Conservation (phyloP, 2,329 filamentous ascomycete species). For the Aspergillus aculeatinus region DNA sequence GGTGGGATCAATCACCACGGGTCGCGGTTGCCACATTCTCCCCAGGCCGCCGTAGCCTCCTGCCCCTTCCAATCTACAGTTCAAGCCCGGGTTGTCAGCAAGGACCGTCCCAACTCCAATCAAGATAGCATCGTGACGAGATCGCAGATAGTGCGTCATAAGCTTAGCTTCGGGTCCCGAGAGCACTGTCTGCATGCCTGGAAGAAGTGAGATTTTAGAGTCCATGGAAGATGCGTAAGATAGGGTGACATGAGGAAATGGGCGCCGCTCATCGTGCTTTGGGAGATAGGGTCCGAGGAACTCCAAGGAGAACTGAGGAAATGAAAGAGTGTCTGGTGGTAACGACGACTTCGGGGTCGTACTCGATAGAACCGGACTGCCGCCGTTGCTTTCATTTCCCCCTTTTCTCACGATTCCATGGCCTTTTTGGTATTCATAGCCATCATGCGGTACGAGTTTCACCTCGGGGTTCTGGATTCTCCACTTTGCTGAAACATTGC, state of each 20-base stretch:
- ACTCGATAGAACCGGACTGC: constrained; percentile 10
- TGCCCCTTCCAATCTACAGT: constrained; percentile 69
- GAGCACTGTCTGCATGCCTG: constrained; percentile 76
- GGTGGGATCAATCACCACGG: constrained; percentile 76
- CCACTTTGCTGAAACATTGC: constrained; percentile 51
- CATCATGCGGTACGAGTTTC: constrained; percentile 45
- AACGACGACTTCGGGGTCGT: constrained; percentile 21
- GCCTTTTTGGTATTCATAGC: constrained; percentile 46
- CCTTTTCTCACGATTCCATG: constrained; percentile 41
- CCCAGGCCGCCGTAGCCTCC: constrained; percentile 56
- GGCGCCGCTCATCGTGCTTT: constrained; percentile 29
- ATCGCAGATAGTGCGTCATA: constrained; percentile 90
- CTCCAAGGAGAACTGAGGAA: constrained; percentile 45
- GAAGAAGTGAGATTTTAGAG: constrained; percentile 70
- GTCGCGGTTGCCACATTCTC: constrained; percentile 67
- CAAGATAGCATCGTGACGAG: constrained; percentile 78
- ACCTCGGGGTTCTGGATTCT: constrained; percentile 46
- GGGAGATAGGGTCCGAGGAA: constrained; percentile 56
- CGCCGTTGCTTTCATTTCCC: constrained; percentile 16
- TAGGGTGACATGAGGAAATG: constrained; percentile 65
- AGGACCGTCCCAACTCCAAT: constrained; percentile 81
- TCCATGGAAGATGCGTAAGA: constrained; percentile 93
- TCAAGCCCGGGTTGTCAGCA: constrained; percentile 81
- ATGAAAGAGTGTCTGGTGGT: constrained; percentile 44
- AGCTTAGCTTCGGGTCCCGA: constrained; percentile 82